Evolutionary conservation across 73 alveolate genomes (phyloP).

Genomic region (Paramecium tetraurelia): DNA sequence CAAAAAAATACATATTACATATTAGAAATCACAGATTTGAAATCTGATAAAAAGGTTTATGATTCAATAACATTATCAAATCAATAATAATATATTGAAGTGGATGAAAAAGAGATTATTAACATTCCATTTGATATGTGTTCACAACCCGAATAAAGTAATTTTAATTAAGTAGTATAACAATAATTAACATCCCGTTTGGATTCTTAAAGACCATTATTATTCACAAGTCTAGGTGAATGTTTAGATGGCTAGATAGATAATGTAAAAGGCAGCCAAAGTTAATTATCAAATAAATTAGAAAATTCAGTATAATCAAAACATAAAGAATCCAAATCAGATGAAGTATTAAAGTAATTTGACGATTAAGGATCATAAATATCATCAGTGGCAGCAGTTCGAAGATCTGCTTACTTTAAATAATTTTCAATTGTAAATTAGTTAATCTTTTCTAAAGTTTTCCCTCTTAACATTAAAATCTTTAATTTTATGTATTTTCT

Average conservation of each 20-base stretch:
- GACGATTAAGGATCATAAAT: conserved; percentile 1
- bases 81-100: neutral
- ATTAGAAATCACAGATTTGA: neutral
- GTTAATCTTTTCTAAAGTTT: neutral
- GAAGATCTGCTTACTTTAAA: conserved; percentile 10
- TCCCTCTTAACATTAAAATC: neutral
- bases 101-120: neutral
- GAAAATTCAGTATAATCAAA: neutral
- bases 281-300: neutral
- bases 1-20: neutral
- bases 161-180: neutral
- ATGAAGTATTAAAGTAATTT: neutral
- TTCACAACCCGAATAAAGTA: neutral
- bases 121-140: neutral
- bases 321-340: neutral
- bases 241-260: neutral
- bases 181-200: neutral
- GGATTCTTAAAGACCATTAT: neutral
- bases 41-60: neutral
- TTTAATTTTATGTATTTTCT: neutral
- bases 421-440: neutral
- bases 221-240: neutral
- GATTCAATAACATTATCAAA: neutral
- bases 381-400: neutral
- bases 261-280: neutral